phyloP scores from a whole-genome alignment of 1,284 basidiomycete genomes.

The Ceratobasidium sp. region DNA sequence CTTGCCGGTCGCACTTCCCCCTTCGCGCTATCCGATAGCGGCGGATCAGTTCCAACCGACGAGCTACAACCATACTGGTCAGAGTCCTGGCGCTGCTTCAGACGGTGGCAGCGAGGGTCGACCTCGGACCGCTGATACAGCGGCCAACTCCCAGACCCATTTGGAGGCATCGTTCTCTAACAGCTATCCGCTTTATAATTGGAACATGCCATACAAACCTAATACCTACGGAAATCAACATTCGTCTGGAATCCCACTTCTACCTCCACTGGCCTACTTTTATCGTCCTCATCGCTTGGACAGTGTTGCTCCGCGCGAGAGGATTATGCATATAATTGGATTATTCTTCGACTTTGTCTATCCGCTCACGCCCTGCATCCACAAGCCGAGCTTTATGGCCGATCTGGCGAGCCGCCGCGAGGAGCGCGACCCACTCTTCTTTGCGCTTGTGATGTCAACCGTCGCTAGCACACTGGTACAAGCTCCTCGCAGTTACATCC shows the following conservation, averaged over 20 bases:
- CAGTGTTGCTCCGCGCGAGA: conserved; percentile 76
- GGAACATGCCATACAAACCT: conserved; percentile 74
- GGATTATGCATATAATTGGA: conserved; percentile 76
- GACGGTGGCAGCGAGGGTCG: conserved; percentile 38
- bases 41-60: conserved; percentile 61
- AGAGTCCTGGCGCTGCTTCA: conserved; percentile 36
- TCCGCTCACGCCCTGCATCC: conserved; percentile 80
- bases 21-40: conserved; percentile 72
- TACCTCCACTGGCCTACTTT: conserved; percentile 73
- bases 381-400: conserved; percentile 80
- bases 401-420: conserved; percentile 77
- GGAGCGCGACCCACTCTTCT: conserved; percentile 84
- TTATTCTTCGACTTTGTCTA: conserved; percentile 90
- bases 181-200: conserved; percentile 67
- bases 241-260: conserved; percentile 54
- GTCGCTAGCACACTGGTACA: conserved; percentile 83
- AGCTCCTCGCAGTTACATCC: conserved; percentile 78
- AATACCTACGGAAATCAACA: conserved; percentile 50
- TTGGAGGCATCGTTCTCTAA: conserved; percentile 37
- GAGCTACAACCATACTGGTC: conserved; percentile 27
- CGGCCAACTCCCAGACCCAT: conserved; percentile 19
- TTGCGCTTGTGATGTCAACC: conserved; percentile 83
- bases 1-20: conserved; percentile 54
- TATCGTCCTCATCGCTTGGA: conserved; percentile 72
- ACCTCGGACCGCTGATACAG: conserved; percentile 31